Percentiles rank a stretch among this genome's conserved stretches.
Conservation (phyloP, 768 basidiomycete genomes). For the Mycena maculata region DNA sequence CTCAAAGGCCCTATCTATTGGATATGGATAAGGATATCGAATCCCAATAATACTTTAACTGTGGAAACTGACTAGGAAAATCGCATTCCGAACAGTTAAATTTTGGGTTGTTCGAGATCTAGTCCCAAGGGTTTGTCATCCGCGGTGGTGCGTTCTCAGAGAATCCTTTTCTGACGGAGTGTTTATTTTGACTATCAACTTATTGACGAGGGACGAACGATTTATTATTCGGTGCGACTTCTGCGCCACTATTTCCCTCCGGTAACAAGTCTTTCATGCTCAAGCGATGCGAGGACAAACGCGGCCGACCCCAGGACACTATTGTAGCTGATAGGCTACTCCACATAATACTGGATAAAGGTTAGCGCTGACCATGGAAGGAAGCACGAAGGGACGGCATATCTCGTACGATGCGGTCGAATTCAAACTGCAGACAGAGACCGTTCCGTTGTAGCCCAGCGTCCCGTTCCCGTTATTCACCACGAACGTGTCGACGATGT, state of each 20-base stretch:
- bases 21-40: no score
- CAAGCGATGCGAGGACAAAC: slow-evolving; percentile 38
- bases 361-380: not conserved
- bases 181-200: no score
- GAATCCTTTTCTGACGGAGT: no score
- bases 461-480: slow-evolving; percentile 38
- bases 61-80: no score
- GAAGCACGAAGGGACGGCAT: not conserved
- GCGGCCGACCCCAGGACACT: slow-evolving; percentile 37
- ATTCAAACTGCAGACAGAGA: slow-evolving; percentile 35
- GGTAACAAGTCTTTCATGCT: slow-evolving; percentile 29
- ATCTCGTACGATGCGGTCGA: slow-evolving; percentile 30
- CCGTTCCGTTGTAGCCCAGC: slow-evolving; percentile 38
- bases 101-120: no score
- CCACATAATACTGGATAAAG: slow-evolving; percentile 36
- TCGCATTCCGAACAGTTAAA: no score
- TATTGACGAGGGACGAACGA: no score
- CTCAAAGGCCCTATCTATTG: no score
- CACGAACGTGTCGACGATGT: slow-evolving; percentile 37
- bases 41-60: no score
- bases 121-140: no score
- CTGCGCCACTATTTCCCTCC: slow-evolving; percentile 1
- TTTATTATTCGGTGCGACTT: no score
- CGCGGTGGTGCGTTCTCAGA: no score
- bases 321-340: slow-evolving; percentile 34